Percentiles rank a stretch among this genome's conserved stretches.
phyloP scores from a whole-genome alignment of 805 yeast genomes.

The Pichia heedii region DNA sequence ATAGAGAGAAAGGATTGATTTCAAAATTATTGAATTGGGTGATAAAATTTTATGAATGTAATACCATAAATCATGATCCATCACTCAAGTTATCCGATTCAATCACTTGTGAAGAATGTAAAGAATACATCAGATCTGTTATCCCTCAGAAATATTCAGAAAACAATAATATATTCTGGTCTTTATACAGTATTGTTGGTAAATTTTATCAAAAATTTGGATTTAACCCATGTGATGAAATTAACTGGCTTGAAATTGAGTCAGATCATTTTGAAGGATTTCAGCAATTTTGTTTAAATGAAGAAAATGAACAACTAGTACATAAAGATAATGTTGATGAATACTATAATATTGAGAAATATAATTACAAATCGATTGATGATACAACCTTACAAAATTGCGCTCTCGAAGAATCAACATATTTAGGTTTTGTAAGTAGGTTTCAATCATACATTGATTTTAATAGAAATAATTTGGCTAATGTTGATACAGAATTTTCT shows the following conservation, averaged over 20 bases:
- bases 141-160: neutral
- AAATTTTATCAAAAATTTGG: constrained; percentile 8
- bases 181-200: constrained; percentile 7
- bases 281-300: neutral
- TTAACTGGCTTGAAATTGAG: neutral
- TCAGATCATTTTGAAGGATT: neutral
- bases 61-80: neutral
- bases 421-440: constrained; percentile 2
- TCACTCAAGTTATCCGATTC: neutral
- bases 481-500: neutral
- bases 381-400: constrained; percentile 1
- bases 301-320: neutral
- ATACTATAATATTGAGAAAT: neutral
- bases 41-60: constrained; percentile 6
- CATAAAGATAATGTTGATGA: constrained; percentile 1
- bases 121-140: neutral
- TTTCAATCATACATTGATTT: neutral
- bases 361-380: neutral
- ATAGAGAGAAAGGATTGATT: constrained; percentile 5
- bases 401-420: constrained; percentile 1
- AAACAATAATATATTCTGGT: constrained; percentile 1
- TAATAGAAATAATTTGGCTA: neutral
- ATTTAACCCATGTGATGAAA: constrained; percentile 1
- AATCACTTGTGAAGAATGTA: neutral
- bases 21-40: constrained; percentile 3